phyloP scores from a whole-genome alignment of 139 green algal species.

The Closterium sp. region DNA sequence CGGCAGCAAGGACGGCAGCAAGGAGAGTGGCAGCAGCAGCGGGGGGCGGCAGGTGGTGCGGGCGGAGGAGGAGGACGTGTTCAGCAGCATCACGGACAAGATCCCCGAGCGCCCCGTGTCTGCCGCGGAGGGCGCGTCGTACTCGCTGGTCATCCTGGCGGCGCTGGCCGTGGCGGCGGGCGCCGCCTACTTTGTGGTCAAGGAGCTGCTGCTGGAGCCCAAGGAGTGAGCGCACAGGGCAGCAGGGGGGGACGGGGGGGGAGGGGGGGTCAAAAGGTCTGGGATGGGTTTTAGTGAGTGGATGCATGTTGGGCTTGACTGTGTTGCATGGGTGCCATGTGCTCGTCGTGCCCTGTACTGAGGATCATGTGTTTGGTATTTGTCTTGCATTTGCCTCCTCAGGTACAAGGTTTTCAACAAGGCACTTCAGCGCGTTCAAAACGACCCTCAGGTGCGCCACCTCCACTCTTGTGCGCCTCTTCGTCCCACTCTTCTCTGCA shows the following conservation, averaged over 20 bases:
- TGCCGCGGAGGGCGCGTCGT: constrained; percentile 57
- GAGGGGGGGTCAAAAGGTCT: neutral
- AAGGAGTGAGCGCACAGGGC: constrained; percentile 58
- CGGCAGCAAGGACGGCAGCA: neutral
- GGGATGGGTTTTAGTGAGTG: neutral
- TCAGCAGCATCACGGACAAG: constrained; percentile 80
- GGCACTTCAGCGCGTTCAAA: constrained; percentile 75
- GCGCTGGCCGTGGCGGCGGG: constrained; percentile 63
- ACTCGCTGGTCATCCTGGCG: constrained; percentile 75
- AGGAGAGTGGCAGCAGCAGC: neutral
- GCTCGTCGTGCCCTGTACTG: neutral
- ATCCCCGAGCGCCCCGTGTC: constrained; percentile 86
- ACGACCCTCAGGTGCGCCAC: constrained; percentile 60
- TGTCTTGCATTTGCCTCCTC: too few species aligned
- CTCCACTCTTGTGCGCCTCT: neutral
- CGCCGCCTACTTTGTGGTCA: constrained; percentile 54
- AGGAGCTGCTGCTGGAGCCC: constrained; percentile 77
- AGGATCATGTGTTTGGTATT: neutral
- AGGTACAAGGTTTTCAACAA: constrained; percentile 81
- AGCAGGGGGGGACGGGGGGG: neutral
- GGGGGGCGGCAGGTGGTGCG: neutral
- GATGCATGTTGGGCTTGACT: too few species aligned
- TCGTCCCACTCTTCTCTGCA: too few species aligned
- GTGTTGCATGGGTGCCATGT: too few species aligned
- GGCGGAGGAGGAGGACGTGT: constrained; percentile 30